Evolutionary conservation across 2,329 filamentous ascomycete species (phyloP).

Genomic region (Didymosphaeria variabile): DNA sequence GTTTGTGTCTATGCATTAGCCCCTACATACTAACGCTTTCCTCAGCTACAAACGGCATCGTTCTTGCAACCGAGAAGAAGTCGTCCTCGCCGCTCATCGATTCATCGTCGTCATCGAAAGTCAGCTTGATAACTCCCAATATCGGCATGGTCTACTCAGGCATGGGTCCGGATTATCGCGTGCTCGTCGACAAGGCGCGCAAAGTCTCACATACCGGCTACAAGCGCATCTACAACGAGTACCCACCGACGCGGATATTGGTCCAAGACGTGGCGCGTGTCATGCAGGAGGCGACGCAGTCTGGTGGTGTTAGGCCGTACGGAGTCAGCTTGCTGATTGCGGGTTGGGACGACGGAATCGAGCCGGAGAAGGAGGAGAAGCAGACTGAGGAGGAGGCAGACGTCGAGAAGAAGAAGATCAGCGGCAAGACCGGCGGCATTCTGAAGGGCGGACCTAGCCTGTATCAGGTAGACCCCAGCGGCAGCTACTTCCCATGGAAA

Average conservation of each 20-base stretch:
- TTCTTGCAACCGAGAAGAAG: constrained; percentile 99
- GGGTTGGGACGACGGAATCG: constrained; percentile 96
- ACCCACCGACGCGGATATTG: constrained; percentile 98
- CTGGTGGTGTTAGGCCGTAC: constrained; percentile 94
- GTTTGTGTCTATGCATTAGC: constrained; percentile 4
- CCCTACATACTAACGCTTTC: constrained; percentile 16
- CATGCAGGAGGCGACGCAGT: constrained; percentile 99
- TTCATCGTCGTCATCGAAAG: constrained; percentile 92
- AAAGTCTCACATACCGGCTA: constrained; percentile 98
- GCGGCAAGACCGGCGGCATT: constrained; percentile 92
- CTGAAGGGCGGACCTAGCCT: constrained; percentile 95
- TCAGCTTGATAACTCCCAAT: constrained; percentile 97
- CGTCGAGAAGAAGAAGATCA: constrained; percentile 73
- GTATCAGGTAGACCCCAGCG: constrained; percentile 99
- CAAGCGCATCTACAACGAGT: constrained; percentile 99
- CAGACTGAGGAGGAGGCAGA: constrained; percentile 62
- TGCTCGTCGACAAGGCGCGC: constrained; percentile 95
- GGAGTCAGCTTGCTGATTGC: constrained; percentile 95
- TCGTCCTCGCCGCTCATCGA: constrained; percentile 97
- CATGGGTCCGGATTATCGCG: constrained; percentile 98
- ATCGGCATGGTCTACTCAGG: constrained; percentile 99
- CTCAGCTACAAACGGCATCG: constrained; percentile 95
- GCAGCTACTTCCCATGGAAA: constrained; percentile 99
- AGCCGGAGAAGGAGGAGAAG: constrained; percentile 79
- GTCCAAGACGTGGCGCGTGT: constrained; percentile 97